These are phyloP conservation scores for Pichia thaimueangensis DNA, from an alignment of 805 yeast genomes.

Conservation along the genomic window DNA sequence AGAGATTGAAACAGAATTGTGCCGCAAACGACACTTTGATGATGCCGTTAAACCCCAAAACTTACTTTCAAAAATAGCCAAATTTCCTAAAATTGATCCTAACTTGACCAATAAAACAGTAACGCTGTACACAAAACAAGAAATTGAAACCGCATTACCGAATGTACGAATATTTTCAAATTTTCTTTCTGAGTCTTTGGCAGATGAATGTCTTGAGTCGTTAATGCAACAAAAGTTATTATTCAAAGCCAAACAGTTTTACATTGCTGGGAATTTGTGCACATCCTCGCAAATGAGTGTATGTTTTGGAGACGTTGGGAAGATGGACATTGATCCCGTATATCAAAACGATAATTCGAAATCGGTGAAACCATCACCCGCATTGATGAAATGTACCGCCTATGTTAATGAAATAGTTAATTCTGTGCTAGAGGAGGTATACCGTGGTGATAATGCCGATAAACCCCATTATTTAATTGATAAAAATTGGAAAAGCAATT, in stretches of 20 bases:
- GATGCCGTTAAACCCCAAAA: neutral
- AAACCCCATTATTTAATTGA: constrained; percentile 32
- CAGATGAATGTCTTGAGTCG: constrained; percentile 38
- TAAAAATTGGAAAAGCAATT: constrained; percentile 44
- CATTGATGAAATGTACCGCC: constrained; percentile 14
- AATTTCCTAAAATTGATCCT: neutral
- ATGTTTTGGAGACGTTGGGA: constrained; percentile 22
- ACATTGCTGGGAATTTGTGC: constrained; percentile 58
- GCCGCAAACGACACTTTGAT: neutral
- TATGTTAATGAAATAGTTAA: constrained; percentile 16
- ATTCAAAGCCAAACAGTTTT: constrained; percentile 43
- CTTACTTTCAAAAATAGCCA: neutral
- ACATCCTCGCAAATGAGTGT: constrained; percentile 46
- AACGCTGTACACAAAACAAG: constrained; percentile 43
- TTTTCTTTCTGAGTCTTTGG: constrained; percentile 46
- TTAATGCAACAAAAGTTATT: constrained; percentile 35
- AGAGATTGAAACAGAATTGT: neutral
- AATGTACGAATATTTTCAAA: constrained; percentile 44
- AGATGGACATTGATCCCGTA: constrained; percentile 14
- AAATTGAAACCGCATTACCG: constrained; percentile 43
- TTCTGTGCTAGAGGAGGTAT: constrained; percentile 17
- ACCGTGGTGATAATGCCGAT: constrained; percentile 14
- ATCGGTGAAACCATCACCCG: constrained; percentile 2
- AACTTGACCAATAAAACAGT: constrained; percentile 5
- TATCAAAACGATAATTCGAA: neutral